These are phyloP conservation scores for Saprolegnia diclina DNA, from an alignment of 352 stramenopile species.

Conservation along the genomic window DNA sequence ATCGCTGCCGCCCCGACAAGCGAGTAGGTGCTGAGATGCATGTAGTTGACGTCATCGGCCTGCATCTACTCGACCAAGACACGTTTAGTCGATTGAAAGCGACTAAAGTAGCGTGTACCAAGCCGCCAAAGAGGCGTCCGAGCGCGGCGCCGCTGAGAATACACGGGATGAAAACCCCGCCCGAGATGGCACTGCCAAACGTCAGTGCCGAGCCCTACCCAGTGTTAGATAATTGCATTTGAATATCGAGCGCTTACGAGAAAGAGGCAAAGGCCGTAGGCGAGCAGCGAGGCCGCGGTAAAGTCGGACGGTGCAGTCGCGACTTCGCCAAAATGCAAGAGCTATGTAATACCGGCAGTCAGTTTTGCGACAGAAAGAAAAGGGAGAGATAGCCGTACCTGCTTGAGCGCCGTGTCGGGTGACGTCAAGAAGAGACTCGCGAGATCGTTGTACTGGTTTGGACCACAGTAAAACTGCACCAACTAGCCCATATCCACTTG, in stretches of 20 bases:
- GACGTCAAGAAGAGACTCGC: slow-evolving; percentile 85
- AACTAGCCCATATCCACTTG: slow-evolving; percentile 28
- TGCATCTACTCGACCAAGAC: slow-evolving; percentile 17
- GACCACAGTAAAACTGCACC: slow-evolving; percentile 72
- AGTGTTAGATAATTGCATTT: too few species aligned
- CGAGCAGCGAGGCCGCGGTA: slow-evolving; percentile 8
- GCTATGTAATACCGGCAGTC: slow-evolving; percentile 6
- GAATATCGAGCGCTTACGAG: background rate
- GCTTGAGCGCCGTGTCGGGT: slow-evolving; percentile 60
- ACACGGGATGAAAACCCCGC: slow-evolving; percentile 21
- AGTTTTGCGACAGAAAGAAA: background rate
- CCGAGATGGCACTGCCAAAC: slow-evolving; percentile 18
- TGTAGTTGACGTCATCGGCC: slow-evolving; percentile 5
- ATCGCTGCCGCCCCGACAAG: slow-evolving; percentile 85
- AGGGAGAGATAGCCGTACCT: slow-evolving; percentile 63
- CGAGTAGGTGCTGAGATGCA: slow-evolving; percentile 63
- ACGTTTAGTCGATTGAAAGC: background rate
- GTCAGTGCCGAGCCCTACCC: slow-evolving; percentile 15
- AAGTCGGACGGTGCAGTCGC: slow-evolving; percentile 2
- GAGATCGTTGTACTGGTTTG: slow-evolving; percentile 85
- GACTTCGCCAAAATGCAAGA: slow-evolving; percentile 14
- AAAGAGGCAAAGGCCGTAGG: slow-evolving; percentile 12
- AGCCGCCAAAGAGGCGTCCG: background rate
- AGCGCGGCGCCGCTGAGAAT: slow-evolving; percentile 19
- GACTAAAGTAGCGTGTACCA: background rate